Base-by-base conservation (phyloP, 495 filamentous ascomycete species). In the Neurospora terricola region DNA sequence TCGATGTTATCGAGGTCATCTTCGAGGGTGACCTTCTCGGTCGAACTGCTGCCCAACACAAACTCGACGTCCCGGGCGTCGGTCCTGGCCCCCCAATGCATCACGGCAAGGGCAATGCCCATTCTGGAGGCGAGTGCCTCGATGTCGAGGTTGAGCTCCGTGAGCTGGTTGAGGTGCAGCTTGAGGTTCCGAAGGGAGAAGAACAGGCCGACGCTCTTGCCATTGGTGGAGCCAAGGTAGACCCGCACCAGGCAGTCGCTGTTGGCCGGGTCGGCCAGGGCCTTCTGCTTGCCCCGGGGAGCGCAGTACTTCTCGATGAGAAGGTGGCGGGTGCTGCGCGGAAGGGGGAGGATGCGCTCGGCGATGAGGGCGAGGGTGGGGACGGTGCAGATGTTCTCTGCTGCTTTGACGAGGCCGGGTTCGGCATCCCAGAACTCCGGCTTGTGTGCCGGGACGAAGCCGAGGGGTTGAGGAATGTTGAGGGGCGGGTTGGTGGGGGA, bases 291-390 rank as follows among this genome's bases (percentile, higher is more conserved):
- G 69, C 70, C 59, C n/a, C 38, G 5, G 14, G 73, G 74, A 1
- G 48, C 39, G 42, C 79, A 81, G 76, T 76, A 80, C 43, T 78
- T 77, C 5, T 80, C 73, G 23, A 80, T 80, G 14, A 81, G 36
- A 0, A 70, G 34, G 0, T 42, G 27, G 3, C 74, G 74, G 3
- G 70, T 76, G 11, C 6, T n/a, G 0, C 2, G 18, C 3, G 74
- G 76, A 10, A 77, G 74, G 0, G 76, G 74, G 1, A 23, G 30
- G 21, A 77, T 76, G 0, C 74, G 39, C 39, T 75, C 69, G 0
- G 72, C 69, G 10, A 74, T 0, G 14, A 77, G 76, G 11, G 70
- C 72, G 3, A 3, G 1, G 4, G 74, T 72, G 4, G 74, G 74
- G 11, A 74, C 34, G 74, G 70, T 43, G 72, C 42, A 36, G 4